Base-by-base conservation (phyloP, 225 moss, liverwort and hornwort species). In the Marchantia paleacea region DNA sequence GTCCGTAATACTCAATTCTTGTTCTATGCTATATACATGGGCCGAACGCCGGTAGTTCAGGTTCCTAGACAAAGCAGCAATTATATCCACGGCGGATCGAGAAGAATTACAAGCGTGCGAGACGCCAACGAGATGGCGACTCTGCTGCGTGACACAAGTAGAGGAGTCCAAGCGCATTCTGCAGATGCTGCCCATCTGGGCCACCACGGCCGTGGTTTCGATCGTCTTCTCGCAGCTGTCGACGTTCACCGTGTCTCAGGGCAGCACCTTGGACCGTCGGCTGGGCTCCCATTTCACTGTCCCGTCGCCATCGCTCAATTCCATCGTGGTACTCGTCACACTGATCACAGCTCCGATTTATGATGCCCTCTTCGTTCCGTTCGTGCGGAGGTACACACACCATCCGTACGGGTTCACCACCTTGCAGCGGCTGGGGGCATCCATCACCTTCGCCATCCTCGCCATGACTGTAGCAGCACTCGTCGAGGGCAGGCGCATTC, bases 141-240 rank as follows among this genome's bases (percentile, higher is more conserved):
- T 85, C 6, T 73, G 78, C 74, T 55, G 76, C 28, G 73, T 85
- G 8, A 82, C 73, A 10, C 85, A 85, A 29, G 85, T 85, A 20
- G 85, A 85, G 50, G 85, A 85, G 52, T 54, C 61, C 0, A 85
- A 85, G 67, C 78, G 81, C 19, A 79, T 85, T 12, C 12, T 82
- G 10, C 79, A 76, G 50, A 62, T 85, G 85, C 6, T 85, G n/a
- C 85, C 82, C 22, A 78, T 82, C 61, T 85, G 85, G 85, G 31
- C 49, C 25, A 26, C 79, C 52, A 60, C 54, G 16, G 52, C 53
- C 3, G 25, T 55, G 3, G 74, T 85, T 6, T 29, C 49, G 51
- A 25, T 82, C 13, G 75, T 80, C 0, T 82, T 64, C 39, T 39
- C 79, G 31, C 85, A 75, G 25, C 9, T 80, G 7, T 18, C 24